Evolutionary conservation across 2,329 filamentous ascomycete genomes (phyloP).

Genomic region (Arthrobotrys musiformis): DNA sequence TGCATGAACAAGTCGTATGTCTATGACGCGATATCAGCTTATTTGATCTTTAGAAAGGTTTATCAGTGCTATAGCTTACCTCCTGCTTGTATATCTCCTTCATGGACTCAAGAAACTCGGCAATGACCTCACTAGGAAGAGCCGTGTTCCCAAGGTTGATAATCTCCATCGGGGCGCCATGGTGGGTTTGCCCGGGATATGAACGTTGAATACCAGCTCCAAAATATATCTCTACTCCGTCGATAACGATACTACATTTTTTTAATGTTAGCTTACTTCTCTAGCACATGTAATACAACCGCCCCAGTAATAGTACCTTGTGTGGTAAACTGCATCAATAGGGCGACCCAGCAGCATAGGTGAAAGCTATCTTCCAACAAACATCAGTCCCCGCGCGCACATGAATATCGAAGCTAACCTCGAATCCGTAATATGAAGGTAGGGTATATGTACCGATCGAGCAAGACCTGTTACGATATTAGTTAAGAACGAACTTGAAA

Average conservation of each 20-base stretch:
- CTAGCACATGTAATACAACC: neutral
- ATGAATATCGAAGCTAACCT: neutral
- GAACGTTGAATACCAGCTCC: conserved; percentile 85
- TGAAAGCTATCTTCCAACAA: conserved; percentile 65
- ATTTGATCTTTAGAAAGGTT: neutral
- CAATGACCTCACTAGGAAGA: conserved; percentile 80
- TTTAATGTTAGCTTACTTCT: neutral
- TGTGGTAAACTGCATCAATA: conserved; percentile 95
- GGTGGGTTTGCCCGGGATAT: conserved; percentile 81
- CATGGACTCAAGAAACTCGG: conserved; percentile 87
- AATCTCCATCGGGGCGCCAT: conserved; percentile 82
- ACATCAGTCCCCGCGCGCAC: conserved; percentile 57
- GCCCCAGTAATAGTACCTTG: conserved; percentile 66
- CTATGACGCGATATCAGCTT: conserved; percentile 62
- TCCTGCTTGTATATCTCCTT: conserved; percentile 83
- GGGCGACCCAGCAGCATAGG: conserved; percentile 72
- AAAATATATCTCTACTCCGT: conserved; percentile 79
- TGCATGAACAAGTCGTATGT: conserved; percentile 86
- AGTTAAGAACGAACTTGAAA: conserved; percentile 19
- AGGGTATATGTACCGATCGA: conserved; percentile 13
- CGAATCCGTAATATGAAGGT: neutral
- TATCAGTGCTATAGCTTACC: conserved; percentile 63
- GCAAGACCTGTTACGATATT: conserved; percentile 51
- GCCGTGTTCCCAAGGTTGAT: conserved; percentile 79
- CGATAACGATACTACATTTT: conserved; percentile 73